These are phyloP conservation scores for Clonostachys solani DNA, from an alignment of 2,329 filamentous ascomycete species.

Conservation along the genomic window DNA sequence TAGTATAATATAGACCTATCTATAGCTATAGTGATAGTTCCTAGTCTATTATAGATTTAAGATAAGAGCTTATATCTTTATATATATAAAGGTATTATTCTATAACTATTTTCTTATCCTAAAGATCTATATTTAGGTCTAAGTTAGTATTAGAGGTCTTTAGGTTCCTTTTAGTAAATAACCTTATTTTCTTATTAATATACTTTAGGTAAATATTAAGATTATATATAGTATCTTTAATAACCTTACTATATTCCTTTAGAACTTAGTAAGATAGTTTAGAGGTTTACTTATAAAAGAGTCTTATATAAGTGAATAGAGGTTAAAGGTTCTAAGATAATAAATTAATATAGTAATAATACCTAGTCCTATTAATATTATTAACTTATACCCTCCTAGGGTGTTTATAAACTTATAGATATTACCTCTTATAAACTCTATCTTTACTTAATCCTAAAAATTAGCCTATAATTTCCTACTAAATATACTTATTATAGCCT, in stretches of 20 bases:
- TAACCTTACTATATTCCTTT: background rate
- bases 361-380: background rate
- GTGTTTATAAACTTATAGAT: background rate
- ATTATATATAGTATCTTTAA: background rate
- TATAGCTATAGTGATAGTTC: background rate
- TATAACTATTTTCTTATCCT: constrained; percentile 2
- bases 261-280: background rate
- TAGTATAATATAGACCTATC: too few species aligned
- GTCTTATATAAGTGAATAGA: background rate
- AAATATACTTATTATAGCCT: too few species aligned
- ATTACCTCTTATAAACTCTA: background rate
- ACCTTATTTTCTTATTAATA: background rate
- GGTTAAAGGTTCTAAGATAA: constrained; percentile 1
- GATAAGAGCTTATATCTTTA: background rate
- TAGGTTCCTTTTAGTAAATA: background rate
- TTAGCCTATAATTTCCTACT: background rate
- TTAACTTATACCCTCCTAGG: background rate
- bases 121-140: background rate
- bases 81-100: background rate
- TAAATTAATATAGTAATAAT: background rate
- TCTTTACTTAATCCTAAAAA: background rate
- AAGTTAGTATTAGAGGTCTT: background rate
- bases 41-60: background rate
- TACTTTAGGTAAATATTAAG: background rate
- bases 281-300: background rate